Base-by-base conservation (phyloP, 2,329 filamentous ascomycete genomes). In the Bipolaris victoriae region DNA sequence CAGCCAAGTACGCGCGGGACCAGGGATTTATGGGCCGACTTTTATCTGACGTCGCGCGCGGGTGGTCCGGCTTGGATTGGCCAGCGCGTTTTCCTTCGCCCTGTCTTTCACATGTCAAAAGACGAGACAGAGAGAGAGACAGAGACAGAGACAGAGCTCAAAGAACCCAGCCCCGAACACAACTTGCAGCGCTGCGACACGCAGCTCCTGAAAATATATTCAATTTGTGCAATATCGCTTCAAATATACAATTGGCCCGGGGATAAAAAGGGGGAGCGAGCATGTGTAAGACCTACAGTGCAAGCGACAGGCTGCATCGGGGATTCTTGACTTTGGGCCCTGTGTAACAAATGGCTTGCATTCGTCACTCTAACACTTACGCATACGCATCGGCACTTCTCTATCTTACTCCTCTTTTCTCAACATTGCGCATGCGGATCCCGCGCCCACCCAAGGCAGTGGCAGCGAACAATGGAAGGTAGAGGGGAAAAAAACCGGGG, bases 41-140 rank as follows among this genome's bases (percentile, higher is more conserved):
- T 15, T 50, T 46, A 46, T 52, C 53, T 56, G 57, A 57, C 54
- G 57, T 59, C 26, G 49, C 29, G 20, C 15, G 11, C 15, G 13
- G 20, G 29, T 13, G 10, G 29, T 13, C 20, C 13, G 22, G 20
- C 33, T 33, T 33, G 39, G 47, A 60, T n/a, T 57, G 63, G 61
- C 55, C 62, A 64, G 62, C 51, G 58, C 62, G 29, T 49, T 26
- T 9, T 31, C 29, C 3, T 16, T 45, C 7, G 40, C 22, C 40
- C 24, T 26, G 20, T 24, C 60, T 69, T 66, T 69, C 67, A 69
- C 67, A 69, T 69, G 67, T 59, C 60, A 67, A 55, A 39, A 29
- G 44, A 10, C 10, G 29, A 13, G 10, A 29, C 10, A 29, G 7
- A 13, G 29, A 11, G 29, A 31, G 29, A 11, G 0, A 5, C 10